Evolutionary conservation across 202 grass and related monocot genomes (phyloP).

Genomic region (Sporobolus alterniflorus): DNA sequence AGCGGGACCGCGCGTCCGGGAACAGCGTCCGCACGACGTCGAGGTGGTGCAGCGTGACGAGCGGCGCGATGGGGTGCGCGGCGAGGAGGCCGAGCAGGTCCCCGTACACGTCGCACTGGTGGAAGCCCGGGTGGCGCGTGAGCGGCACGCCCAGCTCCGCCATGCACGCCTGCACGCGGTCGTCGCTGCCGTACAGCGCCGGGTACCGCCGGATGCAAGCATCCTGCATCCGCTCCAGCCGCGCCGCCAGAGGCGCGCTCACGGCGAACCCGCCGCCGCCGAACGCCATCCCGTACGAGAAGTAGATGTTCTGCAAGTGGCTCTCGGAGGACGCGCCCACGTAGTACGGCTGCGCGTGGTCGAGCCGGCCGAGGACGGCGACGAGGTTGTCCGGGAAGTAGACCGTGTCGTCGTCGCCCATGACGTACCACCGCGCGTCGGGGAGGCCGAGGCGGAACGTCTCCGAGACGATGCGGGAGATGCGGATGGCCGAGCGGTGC

Average conservation of each 20-base stretch:
- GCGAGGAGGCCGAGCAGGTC: slow-evolving; percentile 87
- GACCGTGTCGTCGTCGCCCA: slow-evolving; percentile 97
- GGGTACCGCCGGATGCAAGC: slow-evolving; percentile 85
- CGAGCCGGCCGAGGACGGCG: slow-evolving; percentile 66
- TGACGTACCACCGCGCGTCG: slow-evolving; percentile 88
- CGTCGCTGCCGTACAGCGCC: slow-evolving; percentile 87
- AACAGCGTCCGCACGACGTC: slow-evolving; percentile 84
- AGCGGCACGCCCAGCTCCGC: slow-evolving; percentile 92
- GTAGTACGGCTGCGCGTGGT: slow-evolving; percentile 92
- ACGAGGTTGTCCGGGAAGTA: slow-evolving; percentile 91
- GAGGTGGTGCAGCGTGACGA: slow-evolving; percentile 90
- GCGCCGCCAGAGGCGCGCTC: slow-evolving; percentile 70
- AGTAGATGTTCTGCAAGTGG: slow-evolving; percentile 97
- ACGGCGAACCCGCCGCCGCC: slow-evolving; percentile 96
- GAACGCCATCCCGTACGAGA: slow-evolving; percentile 97
- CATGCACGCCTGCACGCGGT: slow-evolving; percentile 97
- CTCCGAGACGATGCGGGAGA: slow-evolving; percentile 97
- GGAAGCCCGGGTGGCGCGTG: slow-evolving; percentile 86
- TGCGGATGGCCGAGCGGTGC: slow-evolving; percentile 89
- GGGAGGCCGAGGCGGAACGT: slow-evolving; percentile 77
- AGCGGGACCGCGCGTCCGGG: slow-evolving; percentile 47
- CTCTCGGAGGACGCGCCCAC: slow-evolving; percentile 94
- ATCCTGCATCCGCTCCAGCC: slow-evolving; percentile 72
- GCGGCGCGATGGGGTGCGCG: slow-evolving; percentile 75
- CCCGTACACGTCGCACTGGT: slow-evolving; percentile 91